Base-by-base conservation (phyloP, 1,139 yeast species). In the Blastobotrys raffinosifermentans region DNA sequence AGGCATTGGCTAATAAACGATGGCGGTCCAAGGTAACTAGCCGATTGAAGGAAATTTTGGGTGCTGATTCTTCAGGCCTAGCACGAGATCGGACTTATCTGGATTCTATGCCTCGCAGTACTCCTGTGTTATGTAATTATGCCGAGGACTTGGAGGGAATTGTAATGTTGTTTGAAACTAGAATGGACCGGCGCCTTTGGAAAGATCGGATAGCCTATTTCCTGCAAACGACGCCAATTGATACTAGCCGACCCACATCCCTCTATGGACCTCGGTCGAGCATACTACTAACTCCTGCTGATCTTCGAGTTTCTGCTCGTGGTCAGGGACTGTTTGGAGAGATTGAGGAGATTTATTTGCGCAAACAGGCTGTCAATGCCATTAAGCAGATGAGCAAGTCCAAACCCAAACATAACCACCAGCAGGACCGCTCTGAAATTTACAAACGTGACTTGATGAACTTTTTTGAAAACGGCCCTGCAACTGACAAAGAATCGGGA, bases 151-250 rank as follows among this genome's bases (percentile, higher is more conserved):
- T 40, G 13, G 41, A 40, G 8, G 16, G 39, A 4, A n/a, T 37
- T 16, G 35, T 38, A 2, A 22, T 40, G 17, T 27, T 40, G 23
- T 40, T 40, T 20, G 29, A 27, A 17, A 25, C 38, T 4, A 17
- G 26, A 5, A 20, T 13, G 3, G 32, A 26, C 8, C 31, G 44
- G 22, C 11, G 41, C 10, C 23, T 40, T 7, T 40, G 44, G 44
- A 34, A 37, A 18, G 44, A 40, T 31, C 25, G 41, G 15, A 16
- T 40, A 5, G 38, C 31, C 4, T 27, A 14, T 7, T 17, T 27
- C n/a, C 19, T 15, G 29, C 26, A 3, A 23, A 35, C 22, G 23
- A 33, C 13, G 17, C 34, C 29, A 18, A 25, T 14, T 15, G 23
- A 6, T 27, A 35, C 38, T 16, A 29, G 8, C 21, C 29, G 38